Evolutionary conservation across 2,329 filamentous ascomycete species (phyloP), one percentile per base, ranked within the genome.

Genomic region (Geosmithia putterillii): DNA sequence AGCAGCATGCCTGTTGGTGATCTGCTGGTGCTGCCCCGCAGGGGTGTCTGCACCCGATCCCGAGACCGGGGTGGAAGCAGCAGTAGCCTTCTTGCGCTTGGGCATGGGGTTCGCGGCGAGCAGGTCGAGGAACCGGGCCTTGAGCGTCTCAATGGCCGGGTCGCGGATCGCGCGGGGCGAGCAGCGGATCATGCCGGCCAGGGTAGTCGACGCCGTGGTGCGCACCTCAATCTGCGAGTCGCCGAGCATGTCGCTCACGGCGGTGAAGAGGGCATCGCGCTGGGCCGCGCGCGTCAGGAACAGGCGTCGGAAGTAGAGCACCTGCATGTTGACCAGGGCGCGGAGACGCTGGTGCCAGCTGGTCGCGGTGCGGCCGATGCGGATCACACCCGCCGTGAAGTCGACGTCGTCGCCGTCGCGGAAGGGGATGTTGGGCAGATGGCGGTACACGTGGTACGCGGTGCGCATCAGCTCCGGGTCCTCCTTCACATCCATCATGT

Each of bases 401-500:
- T 78, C 76, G 3, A 78, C 77, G 52, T 94, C 87, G 59, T 95
- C 86, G 45, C 89, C 88, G 25, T 81, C 76, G 2, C 86, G 81
- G 65, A 95, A 90, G 0, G 92, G 89, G 45, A 98, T 87, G 59
- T 98, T 98, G 14, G 92, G 88, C 15, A 98, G 69, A 57, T 98
- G 90, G 7, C 90, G 83, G 69, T 96, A 98, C 37, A 98, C 92
- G 56, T 95, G 88, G 58, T 96, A 98, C 0, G 92, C 90, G 8
- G 95, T 74, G 9, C 85, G 83, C 70, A 95, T 94, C 2, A 98
- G 74, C 61, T 98, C 94, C 0, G 87, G 88, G 54, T 98, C 92
- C 61, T 98, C 92, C 61, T 96, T 96, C 59, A 98, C 87, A 57
- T 98, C 92, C 90, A 98, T 98, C 92, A 98, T 98, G 68, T 98